Base-by-base conservation (phyloP, 768 basidiomycete genomes). In the Multifurca ochricompacta region DNA sequence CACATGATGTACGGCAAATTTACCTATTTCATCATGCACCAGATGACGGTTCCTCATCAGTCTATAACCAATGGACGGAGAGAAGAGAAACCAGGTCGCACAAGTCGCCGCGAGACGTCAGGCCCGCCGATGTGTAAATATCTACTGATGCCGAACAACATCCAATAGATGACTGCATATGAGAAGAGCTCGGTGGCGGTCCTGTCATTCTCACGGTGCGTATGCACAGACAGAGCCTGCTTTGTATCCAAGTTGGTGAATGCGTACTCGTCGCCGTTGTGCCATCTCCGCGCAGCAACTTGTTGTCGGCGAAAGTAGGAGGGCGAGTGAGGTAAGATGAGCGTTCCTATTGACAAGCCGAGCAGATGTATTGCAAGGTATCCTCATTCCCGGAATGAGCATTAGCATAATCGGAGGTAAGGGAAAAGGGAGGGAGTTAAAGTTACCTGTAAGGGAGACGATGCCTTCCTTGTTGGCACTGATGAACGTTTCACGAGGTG, bases 381-480 rank as follows among this genome's bases (percentile, higher is more conserved):
- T 4, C 96, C 95, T 84, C 30, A 43, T 43, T 23, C 36, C 48
- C 28, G 30, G 36, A 31, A 54, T 41, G 35, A 41, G 27, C 42
- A 48, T 46, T 13, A 49, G 18, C 4, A 36, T 19, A 14, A 30
- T 21, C 35, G 10, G 19, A 23, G 14, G 6, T 6, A 18, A 16
- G 23, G 6, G 18, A 32, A 7, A 19, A 31, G n/a, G 21, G 14
- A 23, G 54, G 9, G 25, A 10, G 4, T 13, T 18, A 21, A 4
- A 48, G 69, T 53, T 51, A 85, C 88, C 91, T 51, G 79, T 68
- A 18, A 95, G 74, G 1, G 89, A 92, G 30, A 86, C 74, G 19
- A 99, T 64, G 0, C 96, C 96, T 67, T 99, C 96, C 65, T 96
- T 96, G 73, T 99, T 98, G 18, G 81, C 77, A 31, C 79, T 82